Evolutionary conservation across 2,329 filamentous ascomycete species (phyloP), one percentile per base, ranked within the genome.

Genomic region (Fusarium keratoplasticum): DNA sequence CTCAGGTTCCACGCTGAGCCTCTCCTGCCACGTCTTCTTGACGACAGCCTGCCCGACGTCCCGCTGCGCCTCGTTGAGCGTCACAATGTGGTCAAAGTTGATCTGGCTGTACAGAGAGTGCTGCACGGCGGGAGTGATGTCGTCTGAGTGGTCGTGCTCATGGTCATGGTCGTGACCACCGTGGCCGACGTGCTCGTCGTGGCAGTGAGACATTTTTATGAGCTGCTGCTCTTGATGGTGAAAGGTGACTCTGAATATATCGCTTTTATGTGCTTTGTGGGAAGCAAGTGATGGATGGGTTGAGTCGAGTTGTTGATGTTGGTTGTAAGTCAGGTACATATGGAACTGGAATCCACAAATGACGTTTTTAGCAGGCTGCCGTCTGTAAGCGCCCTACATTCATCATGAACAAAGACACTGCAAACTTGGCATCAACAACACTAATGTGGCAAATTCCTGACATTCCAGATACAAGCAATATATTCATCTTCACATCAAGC

Each of bases 91-190:
- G 83, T 94, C 92, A 84, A 98, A 98, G 82, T 95, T 91, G 83
- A 99, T 95, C 81, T 98, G 93, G 74, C 94, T 91, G 86, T 98
- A 98, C 38, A 99, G 91, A 47, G 95, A 95, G 78, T 92, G 93
- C 83, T 98, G 96, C 18, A 98, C 87, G 2, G 95, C 96, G 1
- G 96, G 96, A 2, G 94, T 95, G 78, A 98, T 90, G 86, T 98
- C 96, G 85, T 98, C 94, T 55, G 90, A 92, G 84, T 98, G 96
- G 83, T 98, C 95, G 82, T 98, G 95, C 47, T 86, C 89, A 68
- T 88, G 84, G 72, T 87, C 84, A 76, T 91, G 86, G 67, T 86
- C 87, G 75, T 90, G 88, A 73, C 86, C 86, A 72, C 86, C 84
- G 72, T 90, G 87, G 70, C 85, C 80, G 27, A 80, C 80, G 76